Percentiles rank a stretch among this genome's conserved stretches.
Conservation (phyloP, 208 protist species). For the Phytomonas sp. region DNA sequence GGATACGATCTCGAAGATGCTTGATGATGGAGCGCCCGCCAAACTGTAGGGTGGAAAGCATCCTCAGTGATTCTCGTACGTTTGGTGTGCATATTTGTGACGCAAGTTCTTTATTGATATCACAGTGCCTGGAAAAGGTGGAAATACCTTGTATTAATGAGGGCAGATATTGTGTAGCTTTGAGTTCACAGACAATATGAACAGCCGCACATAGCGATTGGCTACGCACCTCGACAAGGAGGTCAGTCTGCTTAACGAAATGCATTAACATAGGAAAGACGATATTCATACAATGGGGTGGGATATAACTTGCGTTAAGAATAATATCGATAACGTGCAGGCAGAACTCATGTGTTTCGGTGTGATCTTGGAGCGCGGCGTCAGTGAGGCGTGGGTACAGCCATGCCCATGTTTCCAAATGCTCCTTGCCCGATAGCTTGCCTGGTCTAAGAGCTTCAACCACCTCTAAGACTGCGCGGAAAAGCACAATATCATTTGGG, state of each 20-base stretch:
- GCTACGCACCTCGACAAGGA: slow-evolving; percentile 77
- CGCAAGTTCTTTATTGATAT: slow-evolving; percentile 71
- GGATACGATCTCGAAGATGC: slow-evolving; percentile 51
- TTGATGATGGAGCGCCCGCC: slow-evolving; percentile 55
- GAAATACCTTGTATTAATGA: slow-evolving; percentile 72
- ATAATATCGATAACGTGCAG: slow-evolving; percentile 85
- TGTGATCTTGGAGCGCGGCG: slow-evolving; percentile 81
- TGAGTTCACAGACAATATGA: slow-evolving; percentile 84
- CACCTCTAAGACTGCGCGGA: slow-evolving; percentile 77
- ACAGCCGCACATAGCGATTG: slow-evolving; percentile 77
- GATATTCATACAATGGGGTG: slow-evolving; percentile 81
- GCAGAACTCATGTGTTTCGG: slow-evolving; percentile 78
- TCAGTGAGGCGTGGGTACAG: slow-evolving; percentile 86
- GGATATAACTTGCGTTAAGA: slow-evolving; percentile 81
- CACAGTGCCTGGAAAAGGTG: slow-evolving; percentile 79
- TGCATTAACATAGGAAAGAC: slow-evolving; percentile 82
- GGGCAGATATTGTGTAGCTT: slow-evolving; percentile 79
- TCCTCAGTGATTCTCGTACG: slow-evolving; percentile 67
- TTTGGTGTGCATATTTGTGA: slow-evolving; percentile 66
- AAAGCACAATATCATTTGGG: slow-evolving; percentile 68
- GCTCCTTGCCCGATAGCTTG: slow-evolving; percentile 85
- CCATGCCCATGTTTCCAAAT: slow-evolving; percentile 86
- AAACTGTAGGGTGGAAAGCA: slow-evolving; percentile 65
- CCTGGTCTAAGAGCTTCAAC: slow-evolving; percentile 84
- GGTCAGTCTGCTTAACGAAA: slow-evolving; percentile 77